Base-by-base conservation (phyloP, 2,329 filamentous ascomycete species). In the Uncinocarpus reesii region DNA sequence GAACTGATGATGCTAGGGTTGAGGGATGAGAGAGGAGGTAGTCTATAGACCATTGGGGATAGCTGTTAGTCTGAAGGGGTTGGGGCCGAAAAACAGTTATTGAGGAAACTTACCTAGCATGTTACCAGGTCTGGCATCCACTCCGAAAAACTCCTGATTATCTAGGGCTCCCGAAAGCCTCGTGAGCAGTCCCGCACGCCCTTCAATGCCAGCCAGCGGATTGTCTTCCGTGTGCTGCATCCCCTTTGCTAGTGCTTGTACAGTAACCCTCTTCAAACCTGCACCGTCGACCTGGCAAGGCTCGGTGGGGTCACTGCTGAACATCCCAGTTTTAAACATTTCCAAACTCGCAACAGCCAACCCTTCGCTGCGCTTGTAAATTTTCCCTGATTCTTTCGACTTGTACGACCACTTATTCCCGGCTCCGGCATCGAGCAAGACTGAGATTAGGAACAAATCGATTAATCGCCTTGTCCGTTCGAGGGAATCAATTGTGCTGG, bases 341-440 rank as follows among this genome's bases (percentile, higher is more conserved):
- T 95, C 89, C 58, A 83, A 62, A 62, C 78, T 81, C 36, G 80
- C 80, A 7, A 84, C 81, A 7, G 89, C 89, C 48, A 95, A 75
- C 7, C 89, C 89, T 65, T 95, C 92, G 52, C 88, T 95, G 43
- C 92, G 80, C 45, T 80, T 76, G 67, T 90, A 96, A 34, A 84
- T 66, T 53, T 81, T 83, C 49, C 86, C 87, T 55, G 88, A 93
- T 61, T 94, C 88, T 54, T 82, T 82, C 62, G 87, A 94, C 71
- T 86, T 92, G 71, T 95, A 98, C 57, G 81, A 83, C 92, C 92
- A 98, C 56, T 80, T 77, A 2, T 81, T 90, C 34, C 92, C 92
- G 1, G 92, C 88, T 34, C 92, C 92, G 3, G 92, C 76, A 55
- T 80, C 77, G 0, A 79, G 63, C 13, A 80, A 65, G 0, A 80